A percentile compares a stretch with the other conserved stretches of the same genome.
These are phyloP conservation scores for Actinomucor elegans DNA, from an alignment of 371 early-diverging fungal species.

Conservation along the genomic window DNA sequence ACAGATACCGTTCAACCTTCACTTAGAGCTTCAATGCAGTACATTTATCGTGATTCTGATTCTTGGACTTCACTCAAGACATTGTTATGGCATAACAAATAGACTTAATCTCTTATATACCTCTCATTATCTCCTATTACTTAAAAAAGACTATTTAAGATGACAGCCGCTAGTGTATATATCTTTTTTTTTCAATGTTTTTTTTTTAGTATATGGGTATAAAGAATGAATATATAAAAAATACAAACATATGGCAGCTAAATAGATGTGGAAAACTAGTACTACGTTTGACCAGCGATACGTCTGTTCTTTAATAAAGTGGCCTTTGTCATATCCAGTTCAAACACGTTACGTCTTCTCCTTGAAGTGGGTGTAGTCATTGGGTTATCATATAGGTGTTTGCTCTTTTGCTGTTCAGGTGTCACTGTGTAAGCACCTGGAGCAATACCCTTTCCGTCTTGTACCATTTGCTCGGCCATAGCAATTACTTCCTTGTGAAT, in stretches of 20 bases:
- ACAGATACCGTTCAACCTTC: conserved; percentile 89
- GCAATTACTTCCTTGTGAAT: conserved; percentile 25
- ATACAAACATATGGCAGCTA: no score
- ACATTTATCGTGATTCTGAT: conserved; percentile 87
- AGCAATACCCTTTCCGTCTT: conserved; percentile 28
- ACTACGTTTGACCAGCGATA: no score
- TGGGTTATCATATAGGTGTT: conserved; percentile 4
- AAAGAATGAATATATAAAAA: no score
- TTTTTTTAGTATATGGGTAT: no score
- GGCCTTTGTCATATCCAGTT: conserved; percentile 49
- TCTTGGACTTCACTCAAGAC: conserved; percentile 76
- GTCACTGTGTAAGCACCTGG: conserved; percentile 17
- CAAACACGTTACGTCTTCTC: conserved; percentile 45
- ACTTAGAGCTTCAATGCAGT: conserved; percentile 92
- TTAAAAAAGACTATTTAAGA: no score
- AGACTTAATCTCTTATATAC: no score
- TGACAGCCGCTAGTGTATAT: no score
- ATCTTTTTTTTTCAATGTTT: no score
- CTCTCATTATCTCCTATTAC: no score
- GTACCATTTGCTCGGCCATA: conserved; percentile 29
- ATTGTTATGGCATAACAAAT: conserved; percentile 89
- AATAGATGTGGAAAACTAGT: no score
- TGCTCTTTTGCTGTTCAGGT: conserved; percentile 7
- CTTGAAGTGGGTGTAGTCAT: conserved; percentile 27
- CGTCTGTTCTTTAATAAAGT: conserved; percentile 49